Evolutionary conservation across 208 protist genomes (phyloP).

Genomic region (Herpetomonas samuelpessoai): DNA sequence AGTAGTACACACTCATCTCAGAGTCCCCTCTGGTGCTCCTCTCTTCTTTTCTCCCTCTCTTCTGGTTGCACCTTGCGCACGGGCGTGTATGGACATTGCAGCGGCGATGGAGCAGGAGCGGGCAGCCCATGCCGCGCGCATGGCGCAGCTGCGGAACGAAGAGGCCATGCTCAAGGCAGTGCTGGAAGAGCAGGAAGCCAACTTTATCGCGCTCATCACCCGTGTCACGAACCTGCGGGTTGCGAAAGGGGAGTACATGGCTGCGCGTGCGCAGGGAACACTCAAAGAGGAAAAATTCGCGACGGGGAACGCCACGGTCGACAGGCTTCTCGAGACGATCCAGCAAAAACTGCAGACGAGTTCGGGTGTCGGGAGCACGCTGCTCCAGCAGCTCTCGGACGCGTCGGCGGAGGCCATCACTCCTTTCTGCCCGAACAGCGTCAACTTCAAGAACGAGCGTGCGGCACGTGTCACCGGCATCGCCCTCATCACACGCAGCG

Average conservation of each 20-base stretch:
- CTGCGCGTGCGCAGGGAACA: constrained; percentile 6
- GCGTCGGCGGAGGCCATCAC: constrained; percentile 18
- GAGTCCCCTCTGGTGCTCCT: too few relatives aligned
- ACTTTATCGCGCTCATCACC: constrained; percentile 51
- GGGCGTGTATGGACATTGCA: too few relatives aligned
- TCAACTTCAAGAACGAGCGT: constrained; percentile 14
- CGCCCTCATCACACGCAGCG: constrained; percentile 29
- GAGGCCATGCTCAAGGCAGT: constrained; percentile 21
- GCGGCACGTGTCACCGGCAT: constrained; percentile 30
- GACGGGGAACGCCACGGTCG: constrained; percentile 31
- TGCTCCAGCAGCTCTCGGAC: constrained; percentile 31
- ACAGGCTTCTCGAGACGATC: constrained; percentile 22
- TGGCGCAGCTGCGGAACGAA: constrained; percentile 30
- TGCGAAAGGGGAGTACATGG: constrained; percentile 29
- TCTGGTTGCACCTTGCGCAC: too few relatives aligned
- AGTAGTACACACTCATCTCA: too few relatives aligned
- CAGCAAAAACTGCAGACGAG: constrained; percentile 17
- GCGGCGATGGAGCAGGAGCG: constrained; percentile 29
- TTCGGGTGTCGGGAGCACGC: not conserved
- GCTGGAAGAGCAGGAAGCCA: constrained; percentile 36
- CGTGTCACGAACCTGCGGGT: constrained; percentile 50
- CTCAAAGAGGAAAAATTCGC: constrained; percentile 21
- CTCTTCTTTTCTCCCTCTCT: too few relatives aligned
- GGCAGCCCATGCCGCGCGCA: constrained; percentile 23
- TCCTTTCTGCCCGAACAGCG: constrained; percentile 3